Base-by-base conservation (phyloP, 2,329 filamentous ascomycete genomes). In the Aspergillus versicolor region DNA sequence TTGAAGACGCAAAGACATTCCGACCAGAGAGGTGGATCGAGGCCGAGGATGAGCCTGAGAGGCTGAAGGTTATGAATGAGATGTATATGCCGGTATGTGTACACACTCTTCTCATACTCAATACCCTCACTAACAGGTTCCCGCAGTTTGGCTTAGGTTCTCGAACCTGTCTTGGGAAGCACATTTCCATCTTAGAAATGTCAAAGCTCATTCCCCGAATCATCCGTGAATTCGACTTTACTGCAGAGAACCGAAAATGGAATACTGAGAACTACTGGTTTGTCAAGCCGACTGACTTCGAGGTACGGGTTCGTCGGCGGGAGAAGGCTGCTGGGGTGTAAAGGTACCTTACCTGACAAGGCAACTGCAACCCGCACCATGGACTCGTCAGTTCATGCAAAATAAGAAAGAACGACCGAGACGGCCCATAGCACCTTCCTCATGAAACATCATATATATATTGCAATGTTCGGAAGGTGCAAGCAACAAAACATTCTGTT, bases 21-120 rank as follows among this genome's bases (percentile, higher is more conserved):
- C 66, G 72, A 11, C 82, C 81, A 0, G 77, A 79, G 54, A 66
- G 78, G n/a, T 80, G 77, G 78, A 60, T 79, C 3, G 74, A 77
- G 40, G 51, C 43, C 55, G 73, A 74, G 38, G 57, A 42, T 15
- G 60, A 69, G 24, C 67, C 67, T 3, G 68, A 68, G 15, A 64
- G 52, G 22, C 51, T 73, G 53, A 73, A 67, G 57, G 54, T 59
- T 3, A 73, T 74, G 72, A 73, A 74, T 38, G 67, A 73, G 52
- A 67, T 69, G 64, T 76, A 73, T 52, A 73, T 78, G 67, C 73
- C 74, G 19, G 73, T 76, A 60, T 63, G 73, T 67, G 19, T 15
- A 4, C 21, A 4, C 38, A 38, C 4, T 24, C 17, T 34, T 15
- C 32, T 11, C 15, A 27, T n/a, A 3, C 22, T 3, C 11, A 15